A percentile compares a stretch with the other conserved stretches of the same genome.
phyloP scores from a whole-genome alignment of 208 protist species.

The Leishmania tropica region DNA sequence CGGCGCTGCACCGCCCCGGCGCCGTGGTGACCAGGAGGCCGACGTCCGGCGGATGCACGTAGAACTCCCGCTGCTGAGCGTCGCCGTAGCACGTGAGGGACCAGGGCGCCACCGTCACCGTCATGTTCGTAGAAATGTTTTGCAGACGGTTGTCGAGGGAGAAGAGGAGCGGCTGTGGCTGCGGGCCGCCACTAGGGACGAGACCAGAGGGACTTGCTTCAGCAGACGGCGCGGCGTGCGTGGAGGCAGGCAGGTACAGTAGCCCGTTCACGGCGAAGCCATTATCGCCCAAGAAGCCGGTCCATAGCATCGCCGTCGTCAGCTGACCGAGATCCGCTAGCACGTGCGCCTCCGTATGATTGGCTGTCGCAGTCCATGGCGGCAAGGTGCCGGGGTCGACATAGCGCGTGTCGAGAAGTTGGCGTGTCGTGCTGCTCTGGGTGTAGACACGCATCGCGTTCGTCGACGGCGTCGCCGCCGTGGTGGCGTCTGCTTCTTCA shows the following conservation, averaged over 20 bases:
- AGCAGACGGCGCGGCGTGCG: conserved; percentile 10
- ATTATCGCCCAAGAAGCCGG: conserved; percentile 52
- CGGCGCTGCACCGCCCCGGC: conserved; percentile 34
- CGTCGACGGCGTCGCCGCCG: conserved; percentile 15
- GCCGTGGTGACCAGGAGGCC: conserved; percentile 33
- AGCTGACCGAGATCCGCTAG: conserved; percentile 36
- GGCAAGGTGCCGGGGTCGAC: conserved; percentile 9
- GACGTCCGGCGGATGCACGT: no score
- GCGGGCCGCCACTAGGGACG: not conserved
- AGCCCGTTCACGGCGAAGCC: conserved; percentile 52
- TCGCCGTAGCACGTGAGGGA: conserved; percentile 52
- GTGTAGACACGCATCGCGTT: conserved; percentile 42
- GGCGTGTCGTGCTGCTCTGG: conserved; percentile 46
- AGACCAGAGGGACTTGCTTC: not conserved
- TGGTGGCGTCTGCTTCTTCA: conserved; percentile 4
- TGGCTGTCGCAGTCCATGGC: not conserved
- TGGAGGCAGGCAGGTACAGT: conserved; percentile 45
- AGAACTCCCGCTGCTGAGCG: no score
- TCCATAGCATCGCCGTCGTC: conserved; percentile 62
- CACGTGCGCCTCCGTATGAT: conserved; percentile 5
- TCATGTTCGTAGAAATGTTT: conserved; percentile 20
- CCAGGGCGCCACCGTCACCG: conserved; percentile 25
- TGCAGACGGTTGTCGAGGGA: conserved; percentile 36
- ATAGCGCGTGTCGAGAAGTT: conserved; percentile 58
- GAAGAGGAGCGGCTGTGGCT: conserved; percentile 35